These are phyloP conservation scores for Pseudomonodictys pantanalensis DNA, from an alignment of 495 filamentous ascomycete genomes.

Conservation along the genomic window DNA sequence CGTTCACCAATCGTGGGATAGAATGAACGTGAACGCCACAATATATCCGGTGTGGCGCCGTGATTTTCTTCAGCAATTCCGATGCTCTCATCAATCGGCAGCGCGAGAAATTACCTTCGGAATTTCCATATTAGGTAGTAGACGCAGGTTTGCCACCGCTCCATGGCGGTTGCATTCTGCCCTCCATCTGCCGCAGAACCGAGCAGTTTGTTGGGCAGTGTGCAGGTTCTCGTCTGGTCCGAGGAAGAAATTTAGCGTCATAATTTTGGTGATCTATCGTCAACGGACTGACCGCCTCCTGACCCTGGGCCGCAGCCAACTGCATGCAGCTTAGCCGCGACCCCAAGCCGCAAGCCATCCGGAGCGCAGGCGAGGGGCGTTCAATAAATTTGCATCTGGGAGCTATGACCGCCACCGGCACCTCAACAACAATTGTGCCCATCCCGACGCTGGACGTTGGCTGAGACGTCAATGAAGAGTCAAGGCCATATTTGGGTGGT, in stretches of 20 bases:
- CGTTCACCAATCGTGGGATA: constrained; percentile 15
- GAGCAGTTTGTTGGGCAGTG: background rate
- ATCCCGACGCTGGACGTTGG: constrained; percentile 2
- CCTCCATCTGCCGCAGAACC: background rate
- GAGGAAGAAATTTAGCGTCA: constrained; percentile 23
- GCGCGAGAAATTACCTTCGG: too few relatives aligned
- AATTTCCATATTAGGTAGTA: too few relatives aligned
- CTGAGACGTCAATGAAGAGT: constrained; percentile 6
- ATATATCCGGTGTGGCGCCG: constrained; percentile 12
- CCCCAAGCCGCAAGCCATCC: constrained; percentile 22
- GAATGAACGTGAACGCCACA: constrained; percentile 24
- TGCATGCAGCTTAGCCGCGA: constrained; percentile 9
- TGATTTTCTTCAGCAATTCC: background rate
- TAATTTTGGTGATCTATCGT: constrained; percentile 18
- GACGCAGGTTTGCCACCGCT: too few relatives aligned
- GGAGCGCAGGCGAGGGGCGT: constrained; percentile 4
- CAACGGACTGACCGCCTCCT: constrained; percentile 21
- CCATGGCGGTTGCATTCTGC: too few relatives aligned
- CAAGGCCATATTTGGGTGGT: too few relatives aligned
- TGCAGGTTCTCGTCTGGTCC: constrained; percentile 4
- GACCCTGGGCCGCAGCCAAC: constrained; percentile 2
- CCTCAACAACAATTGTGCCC: constrained; percentile 27
- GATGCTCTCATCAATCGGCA: too few relatives aligned
- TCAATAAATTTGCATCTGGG: constrained; percentile 24
- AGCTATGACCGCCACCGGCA: constrained; percentile 25